phyloP scores from a whole-genome alignment of 1,284 basidiomycete genomes.

The Leccinum subrobustum region DNA sequence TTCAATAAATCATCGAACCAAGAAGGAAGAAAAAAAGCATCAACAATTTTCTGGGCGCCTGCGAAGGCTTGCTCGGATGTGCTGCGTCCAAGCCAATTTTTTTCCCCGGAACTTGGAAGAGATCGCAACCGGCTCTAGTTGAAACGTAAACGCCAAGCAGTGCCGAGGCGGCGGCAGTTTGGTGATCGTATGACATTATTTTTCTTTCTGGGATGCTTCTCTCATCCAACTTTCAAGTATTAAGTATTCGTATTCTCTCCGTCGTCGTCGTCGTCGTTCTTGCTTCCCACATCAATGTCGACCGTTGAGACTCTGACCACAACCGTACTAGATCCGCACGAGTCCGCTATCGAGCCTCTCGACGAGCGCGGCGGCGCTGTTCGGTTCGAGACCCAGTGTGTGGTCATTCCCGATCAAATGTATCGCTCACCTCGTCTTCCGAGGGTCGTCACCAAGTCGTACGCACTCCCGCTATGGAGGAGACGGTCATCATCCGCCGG shows the following conservation, averaged over 20 bases:
- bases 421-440: constrained; percentile 37
- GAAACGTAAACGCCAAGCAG: constrained; percentile 2
- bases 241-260: not conserved
- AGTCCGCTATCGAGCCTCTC: constrained; percentile 8
- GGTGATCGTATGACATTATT: constrained; percentile 22
- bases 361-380: constrained; percentile 40
- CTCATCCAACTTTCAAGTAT: not conserved
- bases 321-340: not conserved
- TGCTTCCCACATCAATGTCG: constrained; percentile 13
- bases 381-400: constrained; percentile 63
- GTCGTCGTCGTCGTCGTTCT: not conserved
- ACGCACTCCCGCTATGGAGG: constrained; percentile 63
- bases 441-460: constrained; percentile 56
- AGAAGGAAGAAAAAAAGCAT: not conserved
- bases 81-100: not conserved
- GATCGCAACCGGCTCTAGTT: not conserved
- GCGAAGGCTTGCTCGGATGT: not conserved
- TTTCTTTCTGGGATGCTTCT: constrained; percentile 4
- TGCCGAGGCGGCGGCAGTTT: constrained; percentile 9
- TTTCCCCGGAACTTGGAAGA: not conserved
- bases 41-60: not conserved
- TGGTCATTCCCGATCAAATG: constrained; percentile 59
- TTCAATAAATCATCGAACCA: not conserved
- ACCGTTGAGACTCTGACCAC: not conserved
- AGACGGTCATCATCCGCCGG: constrained; percentile 30